phyloP scores from a whole-genome alignment of 129 eudicot species.

The Mikania micrantha region DNA sequence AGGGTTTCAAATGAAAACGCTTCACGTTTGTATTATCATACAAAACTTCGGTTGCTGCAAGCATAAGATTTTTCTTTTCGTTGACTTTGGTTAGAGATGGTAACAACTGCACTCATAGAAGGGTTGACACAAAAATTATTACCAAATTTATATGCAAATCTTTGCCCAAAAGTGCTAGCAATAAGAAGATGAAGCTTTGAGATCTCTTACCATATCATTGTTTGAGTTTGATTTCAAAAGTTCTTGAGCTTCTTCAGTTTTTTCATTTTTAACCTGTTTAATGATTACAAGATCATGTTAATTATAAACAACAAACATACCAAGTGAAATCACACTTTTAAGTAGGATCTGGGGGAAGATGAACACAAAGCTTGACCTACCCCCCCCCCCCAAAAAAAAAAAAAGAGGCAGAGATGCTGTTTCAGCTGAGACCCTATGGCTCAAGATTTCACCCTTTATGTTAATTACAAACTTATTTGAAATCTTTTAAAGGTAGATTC shows the following conservation, averaged over 20 bases:
- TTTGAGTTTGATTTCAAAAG: not conserved
- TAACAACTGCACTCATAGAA: not conserved
- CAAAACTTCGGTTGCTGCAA: not conserved
- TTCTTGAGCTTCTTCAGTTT: not conserved
- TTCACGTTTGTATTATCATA: not conserved
- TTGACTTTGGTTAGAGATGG: not conserved
- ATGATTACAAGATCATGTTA: not conserved
- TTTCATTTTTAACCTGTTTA: not conserved
- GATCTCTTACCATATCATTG: not conserved
- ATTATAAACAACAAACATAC: too few relatives aligned
- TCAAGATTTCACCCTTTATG: too few relatives aligned
- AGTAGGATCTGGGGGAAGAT: too few relatives aligned
- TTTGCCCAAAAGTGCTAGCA: not conserved
- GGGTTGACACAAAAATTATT: not conserved
- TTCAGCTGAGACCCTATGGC: too few relatives aligned
- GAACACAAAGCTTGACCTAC: too few relatives aligned
- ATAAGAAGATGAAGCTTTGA: too few relatives aligned
- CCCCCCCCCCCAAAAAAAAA: too few relatives aligned
- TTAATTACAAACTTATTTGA: not conserved
- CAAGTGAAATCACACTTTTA: too few relatives aligned
- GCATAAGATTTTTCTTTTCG: not conserved
- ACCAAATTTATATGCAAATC: not conserved
- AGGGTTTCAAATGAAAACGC: not conserved
- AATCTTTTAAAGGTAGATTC: not conserved
- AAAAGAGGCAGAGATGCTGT: too few relatives aligned